phyloP scores from a whole-genome alignment of 2,329 filamentous ascomycete species.

The Hypoxylon sp. region DNA sequence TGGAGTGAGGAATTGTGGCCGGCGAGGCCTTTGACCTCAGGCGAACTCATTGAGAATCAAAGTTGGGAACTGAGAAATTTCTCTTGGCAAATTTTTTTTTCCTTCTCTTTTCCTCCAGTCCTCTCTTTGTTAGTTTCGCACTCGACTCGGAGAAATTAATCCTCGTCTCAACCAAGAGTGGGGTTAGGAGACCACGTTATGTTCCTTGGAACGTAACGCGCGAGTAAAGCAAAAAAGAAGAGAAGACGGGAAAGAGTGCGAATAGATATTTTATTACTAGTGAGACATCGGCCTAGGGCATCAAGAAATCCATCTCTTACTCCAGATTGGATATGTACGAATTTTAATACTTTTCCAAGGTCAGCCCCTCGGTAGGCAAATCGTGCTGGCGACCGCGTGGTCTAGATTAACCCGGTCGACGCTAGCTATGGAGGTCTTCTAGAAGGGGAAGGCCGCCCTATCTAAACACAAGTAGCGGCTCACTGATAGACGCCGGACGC shows the following conservation, averaged over 20 bases:
- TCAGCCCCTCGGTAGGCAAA: constrained; percentile 43
- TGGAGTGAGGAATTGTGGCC: constrained; percentile 47
- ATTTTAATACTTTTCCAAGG: constrained; percentile 45
- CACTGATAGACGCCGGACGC: constrained; percentile 10
- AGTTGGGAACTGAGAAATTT: constrained; percentile 8
- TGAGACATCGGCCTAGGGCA: constrained; percentile 34
- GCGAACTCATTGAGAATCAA: constrained; percentile 41
- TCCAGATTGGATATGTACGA: constrained; percentile 31
- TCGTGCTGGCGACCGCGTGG: constrained; percentile 47
- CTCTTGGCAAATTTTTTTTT: constrained; percentile 21
- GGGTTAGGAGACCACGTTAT: constrained; percentile 35
- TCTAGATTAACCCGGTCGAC: constrained; percentile 47
- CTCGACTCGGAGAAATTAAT: constrained; percentile 35
- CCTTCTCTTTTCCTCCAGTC: constrained; percentile 14
- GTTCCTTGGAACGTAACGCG: constrained; percentile 35
- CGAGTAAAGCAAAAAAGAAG: constrained; percentile 25
- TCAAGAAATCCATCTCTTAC: constrained; percentile 31
- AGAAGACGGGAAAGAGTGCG: constrained; percentile 25
- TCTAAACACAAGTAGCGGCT: constrained; percentile 39
- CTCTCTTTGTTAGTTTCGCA: constrained; percentile 19
- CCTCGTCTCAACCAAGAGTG: constrained; percentile 34
- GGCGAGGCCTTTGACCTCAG: constrained; percentile 44
- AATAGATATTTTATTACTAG: constrained; percentile 31
- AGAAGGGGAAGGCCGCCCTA: constrained; percentile 54
- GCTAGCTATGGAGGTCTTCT: constrained; percentile 52